Conservation (phyloP, 495 filamentous ascomycete genomes). For the Astrothelium subdiscretum region DNA sequence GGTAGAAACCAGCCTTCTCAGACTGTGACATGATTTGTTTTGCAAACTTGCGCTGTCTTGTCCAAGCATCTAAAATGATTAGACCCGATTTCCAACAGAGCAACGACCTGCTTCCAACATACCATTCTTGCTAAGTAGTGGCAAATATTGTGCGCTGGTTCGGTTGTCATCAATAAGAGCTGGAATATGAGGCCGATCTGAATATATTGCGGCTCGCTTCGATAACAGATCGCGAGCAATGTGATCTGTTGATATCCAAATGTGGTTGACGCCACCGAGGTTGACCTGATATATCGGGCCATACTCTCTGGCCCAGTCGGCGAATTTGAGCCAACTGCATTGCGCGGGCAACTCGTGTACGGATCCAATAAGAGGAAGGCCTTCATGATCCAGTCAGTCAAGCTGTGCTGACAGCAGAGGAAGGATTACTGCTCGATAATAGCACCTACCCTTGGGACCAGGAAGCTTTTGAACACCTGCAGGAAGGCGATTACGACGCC, state of each 20-base stretch:
- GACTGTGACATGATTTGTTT: constrained; percentile 42
- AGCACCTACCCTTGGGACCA: constrained; percentile 25
- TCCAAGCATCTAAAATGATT: constrained; percentile 38
- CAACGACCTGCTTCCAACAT: constrained; percentile 4
- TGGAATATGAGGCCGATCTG: constrained; percentile 42
- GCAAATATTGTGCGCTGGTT: constrained; percentile 44
- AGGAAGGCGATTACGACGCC: constrained; percentile 11
- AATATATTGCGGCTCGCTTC: constrained; percentile 48
- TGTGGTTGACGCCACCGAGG: constrained; percentile 43
- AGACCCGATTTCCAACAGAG: constrained; percentile 6
- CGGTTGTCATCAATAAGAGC: constrained; percentile 38
- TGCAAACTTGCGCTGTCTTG: constrained; percentile 47
- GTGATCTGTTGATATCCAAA: constrained; percentile 48
- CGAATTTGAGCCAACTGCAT: constrained; percentile 43
- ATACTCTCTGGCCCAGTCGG: constrained; percentile 50
- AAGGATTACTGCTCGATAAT: neutral
- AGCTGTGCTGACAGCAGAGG: neutral
- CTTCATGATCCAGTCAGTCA: constrained; percentile 14
- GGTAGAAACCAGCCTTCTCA: constrained; percentile 33
- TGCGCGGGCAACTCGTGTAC: constrained; percentile 45
- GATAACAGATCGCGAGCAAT: constrained; percentile 49
- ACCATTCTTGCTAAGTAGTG: constrained; percentile 42
- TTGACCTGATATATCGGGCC: constrained; percentile 51
- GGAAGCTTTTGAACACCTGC: constrained; percentile 22
- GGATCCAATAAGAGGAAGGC: constrained; percentile 43